Conservation (phyloP, 208 protist species). For the Polymyxa betae region DNA sequence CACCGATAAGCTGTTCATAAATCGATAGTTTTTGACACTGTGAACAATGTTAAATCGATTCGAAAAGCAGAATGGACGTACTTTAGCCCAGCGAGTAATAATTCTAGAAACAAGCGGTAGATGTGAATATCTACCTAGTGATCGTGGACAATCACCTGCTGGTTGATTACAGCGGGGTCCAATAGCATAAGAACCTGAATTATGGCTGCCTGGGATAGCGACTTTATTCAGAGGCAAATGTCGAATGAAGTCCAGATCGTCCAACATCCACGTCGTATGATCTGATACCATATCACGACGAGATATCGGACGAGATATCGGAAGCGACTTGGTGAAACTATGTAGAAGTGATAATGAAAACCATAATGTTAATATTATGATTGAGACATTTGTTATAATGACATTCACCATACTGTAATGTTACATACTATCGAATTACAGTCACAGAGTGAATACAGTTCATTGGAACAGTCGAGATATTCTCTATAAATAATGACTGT, state of each 20-base stretch:
- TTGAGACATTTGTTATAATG: too few relatives aligned
- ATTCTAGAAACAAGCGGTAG: neutral
- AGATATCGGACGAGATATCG: too few relatives aligned
- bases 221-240: neutral
- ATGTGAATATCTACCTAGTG: neutral
- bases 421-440: too few relatives aligned
- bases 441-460: too few relatives aligned
- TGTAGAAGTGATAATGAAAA: too few relatives aligned
- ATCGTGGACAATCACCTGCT: neutral
- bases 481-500: too few relatives aligned
- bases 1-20: neutral
- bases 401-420: too few relatives aligned
- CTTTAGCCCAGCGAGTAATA: neutral
- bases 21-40: neutral
- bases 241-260: neutral
- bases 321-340: too few relatives aligned
- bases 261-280: neutral
- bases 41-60: neutral
- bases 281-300: too few relatives aligned
- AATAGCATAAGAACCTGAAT: neutral
- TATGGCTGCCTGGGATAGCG: neutral
- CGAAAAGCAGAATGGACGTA: neutral
- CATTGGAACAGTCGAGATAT: too few relatives aligned
- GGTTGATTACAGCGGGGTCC: neutral
- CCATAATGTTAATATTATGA: too few relatives aligned